Base-by-base conservation (phyloP, 495 filamentous ascomycete species). In the Podospora bellae-mahoneyi region DNA sequence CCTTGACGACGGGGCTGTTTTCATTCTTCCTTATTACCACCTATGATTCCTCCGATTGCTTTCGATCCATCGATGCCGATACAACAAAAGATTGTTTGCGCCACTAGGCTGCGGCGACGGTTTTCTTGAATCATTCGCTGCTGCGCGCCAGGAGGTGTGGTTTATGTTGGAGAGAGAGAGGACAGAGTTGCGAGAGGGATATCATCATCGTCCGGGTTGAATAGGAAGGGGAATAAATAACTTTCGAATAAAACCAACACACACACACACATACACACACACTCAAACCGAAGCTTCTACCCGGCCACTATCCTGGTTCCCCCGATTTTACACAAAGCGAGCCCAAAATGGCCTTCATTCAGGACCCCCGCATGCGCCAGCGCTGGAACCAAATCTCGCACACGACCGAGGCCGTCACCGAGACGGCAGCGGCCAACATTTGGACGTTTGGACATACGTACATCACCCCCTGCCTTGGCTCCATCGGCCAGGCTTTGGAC, bases 351-450 rank as follows among this genome's bases (percentile, higher is more conserved):
- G 79, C 84, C 32, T 84, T 87, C 76, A 87, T 91, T 75, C 89
- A 89, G 79, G 96, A 98, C 78, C 95, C 95, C 69, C 93, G 95
- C 72, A 89, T 97, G 78, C 92, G 93, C 54, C 93, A 97, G 76
- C 91, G 89, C 74, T 90, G 97, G 84, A 96, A 98, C 73, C 91
- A 94, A 72, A 87, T 99, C 74, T 92, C 92, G 54, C 91, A 95
- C 71, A 96, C 92, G 70, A 86, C 97, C 79, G 96, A 98, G 78
- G 86, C 90, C 19, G 96, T 92, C 23, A 97, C 96, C 66, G 93
- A 97, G 75, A 90, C 88, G 54, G 93, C 96, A 65, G 94, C 94
- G 68, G 92, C 90, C 64, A 87, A 88, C 66, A 89, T 98, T 77
- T 99, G 92, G 85, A 88, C 88, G 64, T 94, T 98, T 74, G 88